Conservation (phyloP, 352 stramenopile genomes). For the Pythium volutum region DNA sequence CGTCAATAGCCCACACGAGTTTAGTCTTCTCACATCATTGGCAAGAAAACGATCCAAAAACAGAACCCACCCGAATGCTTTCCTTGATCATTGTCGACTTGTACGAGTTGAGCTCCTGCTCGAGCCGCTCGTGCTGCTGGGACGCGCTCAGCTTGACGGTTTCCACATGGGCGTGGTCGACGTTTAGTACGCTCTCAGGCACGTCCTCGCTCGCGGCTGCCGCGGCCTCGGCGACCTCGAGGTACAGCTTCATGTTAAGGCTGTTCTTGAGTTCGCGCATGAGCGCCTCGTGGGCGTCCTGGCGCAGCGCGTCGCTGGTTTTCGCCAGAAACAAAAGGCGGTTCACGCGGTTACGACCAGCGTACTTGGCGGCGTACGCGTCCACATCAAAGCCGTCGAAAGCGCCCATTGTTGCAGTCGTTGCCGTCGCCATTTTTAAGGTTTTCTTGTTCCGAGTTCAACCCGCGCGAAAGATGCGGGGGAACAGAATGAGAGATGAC, state of each 20-base stretch:
- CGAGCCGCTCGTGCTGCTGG: conserved; percentile 76
- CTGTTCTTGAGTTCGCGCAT: conserved; percentile 59
- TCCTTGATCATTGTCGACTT: conserved; percentile 92
- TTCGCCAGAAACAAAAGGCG: conserved; percentile 72
- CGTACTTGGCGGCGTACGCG: conserved; percentile 80
- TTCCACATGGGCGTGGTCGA: conserved; percentile 55
- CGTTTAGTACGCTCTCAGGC: conserved; percentile 34
- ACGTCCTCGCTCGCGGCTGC: conserved; percentile 24
- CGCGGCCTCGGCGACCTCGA: conserved; percentile 48
- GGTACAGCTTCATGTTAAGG: conserved; percentile 71
- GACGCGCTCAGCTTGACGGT: conserved; percentile 56
- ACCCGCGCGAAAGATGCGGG: conserved; percentile 13
- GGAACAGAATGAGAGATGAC: background rate
- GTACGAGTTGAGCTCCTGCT: conserved; percentile 90
- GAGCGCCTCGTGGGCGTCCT: conserved; percentile 47
- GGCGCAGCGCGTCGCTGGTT: conserved; percentile 36
- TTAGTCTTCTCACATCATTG: background rate
- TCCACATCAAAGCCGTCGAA: conserved; percentile 81
- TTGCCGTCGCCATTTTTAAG: conserved; percentile 15
- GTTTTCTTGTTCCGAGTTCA: conserved; percentile 11
- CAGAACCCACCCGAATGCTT: conserved; percentile 70
- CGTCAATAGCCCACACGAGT: conserved; percentile 21
- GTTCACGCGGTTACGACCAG: conserved; percentile 68
- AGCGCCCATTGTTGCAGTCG: conserved; percentile 13
- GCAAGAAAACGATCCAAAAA: background rate